A percentile compares a stretch with the other conserved stretches of the same genome.
phyloP scores from a whole-genome alignment of 1,284 basidiomycete species.

The Xerocomus minutiporus region DNA sequence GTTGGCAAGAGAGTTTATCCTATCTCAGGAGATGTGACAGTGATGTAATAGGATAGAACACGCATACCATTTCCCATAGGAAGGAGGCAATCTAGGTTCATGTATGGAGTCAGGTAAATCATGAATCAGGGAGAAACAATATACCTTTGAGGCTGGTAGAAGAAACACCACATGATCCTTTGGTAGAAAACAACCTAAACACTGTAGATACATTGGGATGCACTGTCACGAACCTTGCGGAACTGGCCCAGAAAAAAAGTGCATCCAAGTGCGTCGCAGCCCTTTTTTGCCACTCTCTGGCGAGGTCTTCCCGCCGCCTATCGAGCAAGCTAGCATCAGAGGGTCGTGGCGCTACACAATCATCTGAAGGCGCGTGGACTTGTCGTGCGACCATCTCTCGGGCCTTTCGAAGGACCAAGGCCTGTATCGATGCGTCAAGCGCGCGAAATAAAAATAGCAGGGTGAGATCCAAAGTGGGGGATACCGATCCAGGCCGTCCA shows the following conservation, averaged over 20 bases:
- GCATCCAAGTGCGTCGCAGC: constrained; percentile 52
- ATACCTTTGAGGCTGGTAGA: constrained; percentile 68
- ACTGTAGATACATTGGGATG: neutral
- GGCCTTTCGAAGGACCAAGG: constrained; percentile 11
- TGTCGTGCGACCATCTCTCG: constrained; percentile 6
- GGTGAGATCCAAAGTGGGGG: constrained; percentile 63
- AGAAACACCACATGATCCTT: constrained; percentile 84
- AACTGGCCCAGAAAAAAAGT: constrained; percentile 68
- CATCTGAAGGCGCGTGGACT: neutral
- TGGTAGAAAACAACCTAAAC: constrained; percentile 4
- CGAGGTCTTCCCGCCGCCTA: constrained; percentile 4
- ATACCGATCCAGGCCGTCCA: constrained; percentile 26
- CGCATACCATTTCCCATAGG: constrained; percentile 64
- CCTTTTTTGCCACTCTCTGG: constrained; percentile 16
- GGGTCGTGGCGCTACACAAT: neutral
- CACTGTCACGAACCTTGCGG: constrained; percentile 52
- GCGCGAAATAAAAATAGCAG: constrained; percentile 67
- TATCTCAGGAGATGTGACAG: constrained; percentile 17
- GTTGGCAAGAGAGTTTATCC: constrained; percentile 66
- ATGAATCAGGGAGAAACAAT: neutral
- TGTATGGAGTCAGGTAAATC: constrained; percentile 5
- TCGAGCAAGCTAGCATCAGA: constrained; percentile 4
- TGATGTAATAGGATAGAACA: neutral
- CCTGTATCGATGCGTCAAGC: constrained; percentile 55
- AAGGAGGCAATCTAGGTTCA: constrained; percentile 53